Evolutionary conservation across 345 rosid species (phyloP), one percentile per base, ranked within the genome.

Genomic region (Gossypium sturtianum): DNA sequence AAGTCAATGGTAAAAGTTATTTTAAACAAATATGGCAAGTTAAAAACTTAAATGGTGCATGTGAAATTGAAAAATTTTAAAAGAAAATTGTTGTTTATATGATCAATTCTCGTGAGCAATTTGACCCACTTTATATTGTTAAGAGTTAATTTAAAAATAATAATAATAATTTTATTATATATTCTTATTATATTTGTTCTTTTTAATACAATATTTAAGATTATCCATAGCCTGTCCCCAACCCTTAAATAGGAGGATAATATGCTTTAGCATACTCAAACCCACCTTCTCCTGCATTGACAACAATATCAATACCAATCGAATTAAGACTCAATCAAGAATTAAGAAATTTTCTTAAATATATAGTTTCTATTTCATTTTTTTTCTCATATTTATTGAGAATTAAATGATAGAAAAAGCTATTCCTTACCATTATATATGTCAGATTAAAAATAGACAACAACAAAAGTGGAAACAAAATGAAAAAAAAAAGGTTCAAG

Each of bases 241-340:
- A 34, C 41, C 0, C 41, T 5, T 34, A 34, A 34, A 34, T 34
- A 5, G 0, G 7, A 5, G 1, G 0, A 34, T 34, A 34, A 34
- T 34, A 5, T 34, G 0, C 0, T 34, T 34, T 4, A 34, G 0
- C 7, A 5, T 5, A 5, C 1, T 34, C 7, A 5, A 34, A 34
- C 41, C 0, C 0, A 34, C 7, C 1, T 4, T 7, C 0, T 34
- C 7, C 0, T 29, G 1, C 34, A 29, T 34, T 34, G 0, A 0
- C 0, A 34, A 34, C 7, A 34, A 34, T 5, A 5, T 5, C 41
- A 5, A 34, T 34, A 1, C 41, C 1, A 34, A 34, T 5, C 7
- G 1, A 34, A 34, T 5, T 34, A 34, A 34, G 0, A 34, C 0
- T 34, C 41, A 34, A 34, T 34, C 1, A 34, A 4, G 1, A 34